These are phyloP conservation scores for Cyclanthera cordifolia DNA, from an alignment of 306 rosid genomes.

Conservation along the genomic window DNA sequence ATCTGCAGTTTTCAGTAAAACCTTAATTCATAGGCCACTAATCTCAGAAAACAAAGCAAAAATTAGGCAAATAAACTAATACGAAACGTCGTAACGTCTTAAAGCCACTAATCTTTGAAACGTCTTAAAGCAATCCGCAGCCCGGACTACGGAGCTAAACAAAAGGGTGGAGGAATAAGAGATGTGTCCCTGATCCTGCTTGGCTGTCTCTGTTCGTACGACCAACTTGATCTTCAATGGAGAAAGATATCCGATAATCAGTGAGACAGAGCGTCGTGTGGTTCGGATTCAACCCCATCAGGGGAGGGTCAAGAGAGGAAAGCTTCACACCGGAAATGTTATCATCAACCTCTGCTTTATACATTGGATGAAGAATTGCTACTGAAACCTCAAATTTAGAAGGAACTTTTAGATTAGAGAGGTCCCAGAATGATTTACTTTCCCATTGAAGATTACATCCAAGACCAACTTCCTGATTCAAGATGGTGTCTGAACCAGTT, in stretches of 20 bases:
- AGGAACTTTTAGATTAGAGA: not conserved
- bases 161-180: not conserved
- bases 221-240: not conserved
- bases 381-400: not conserved
- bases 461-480: not conserved
- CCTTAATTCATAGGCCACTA: not conserved
- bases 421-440: not conserved
- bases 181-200: not conserved
- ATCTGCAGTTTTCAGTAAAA: constrained; percentile 41
- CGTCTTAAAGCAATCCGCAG: not conserved
- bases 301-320: not conserved
- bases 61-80: constrained; percentile 9
- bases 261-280: not conserved
- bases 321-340: not conserved
- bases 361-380: not conserved
- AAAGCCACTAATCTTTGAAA: no score
- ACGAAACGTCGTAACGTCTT: not conserved
- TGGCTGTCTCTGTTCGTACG: not conserved
- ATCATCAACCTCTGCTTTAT: not conserved
- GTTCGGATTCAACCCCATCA: not conserved
- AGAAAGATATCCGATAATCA: not conserved
- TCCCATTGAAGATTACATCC: not conserved
- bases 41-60: constrained; percentile 8
- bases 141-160: not conserved
- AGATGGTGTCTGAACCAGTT: not conserved